Evolutionary conservation across 805 yeast genomes (phyloP).

Genomic region (Yarrowia sp.): DNA sequence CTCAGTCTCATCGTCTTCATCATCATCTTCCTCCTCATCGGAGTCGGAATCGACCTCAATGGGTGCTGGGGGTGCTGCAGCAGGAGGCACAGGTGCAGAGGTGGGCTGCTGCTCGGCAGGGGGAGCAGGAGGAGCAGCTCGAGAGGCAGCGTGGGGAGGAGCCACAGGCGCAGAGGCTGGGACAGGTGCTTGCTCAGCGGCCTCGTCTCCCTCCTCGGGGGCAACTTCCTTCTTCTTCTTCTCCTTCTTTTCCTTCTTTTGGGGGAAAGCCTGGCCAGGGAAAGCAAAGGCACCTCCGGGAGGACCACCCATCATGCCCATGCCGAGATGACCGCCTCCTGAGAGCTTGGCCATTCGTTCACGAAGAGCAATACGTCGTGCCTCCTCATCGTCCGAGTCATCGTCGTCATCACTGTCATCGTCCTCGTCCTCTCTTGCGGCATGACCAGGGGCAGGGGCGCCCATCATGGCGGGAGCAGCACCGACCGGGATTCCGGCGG

Average conservation of each 20-base stretch:
- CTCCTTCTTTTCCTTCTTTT: conserved; percentile 36
- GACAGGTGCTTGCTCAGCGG: not conserved
- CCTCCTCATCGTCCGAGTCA: conserved; percentile 47
- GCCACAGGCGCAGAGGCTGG: not conserved
- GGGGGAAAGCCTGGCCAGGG: conserved; percentile 32
- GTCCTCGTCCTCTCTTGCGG: conserved; percentile 35
- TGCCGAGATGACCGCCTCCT: conserved; percentile 60
- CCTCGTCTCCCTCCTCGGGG: conserved; percentile 27
- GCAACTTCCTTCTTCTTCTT: conserved; percentile 26
- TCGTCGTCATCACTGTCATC: conserved; percentile 38
- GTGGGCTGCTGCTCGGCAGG: not conserved
- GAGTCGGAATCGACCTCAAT: conserved; percentile 10
- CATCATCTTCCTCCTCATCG: not conserved
- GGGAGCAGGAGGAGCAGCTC: not conserved
- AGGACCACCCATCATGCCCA: conserved; percentile 33
- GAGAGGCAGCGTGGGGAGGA: not conserved
- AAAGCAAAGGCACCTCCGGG: conserved; percentile 36
- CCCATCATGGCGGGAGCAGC: conserved; percentile 19
- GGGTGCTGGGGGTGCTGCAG: not conserved
- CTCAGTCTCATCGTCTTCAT: conserved; percentile 22
- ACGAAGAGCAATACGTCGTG: conserved; percentile 68
- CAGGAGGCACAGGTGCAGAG: conserved; percentile 22
- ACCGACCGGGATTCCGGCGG: conserved; percentile 3
- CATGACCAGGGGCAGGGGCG: conserved; percentile 12
- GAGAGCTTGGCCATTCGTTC: conserved; percentile 96